Evolutionary conservation across 176 grass and related monocot genomes (phyloP).

Genomic region (Bonia amplexicaulis): DNA sequence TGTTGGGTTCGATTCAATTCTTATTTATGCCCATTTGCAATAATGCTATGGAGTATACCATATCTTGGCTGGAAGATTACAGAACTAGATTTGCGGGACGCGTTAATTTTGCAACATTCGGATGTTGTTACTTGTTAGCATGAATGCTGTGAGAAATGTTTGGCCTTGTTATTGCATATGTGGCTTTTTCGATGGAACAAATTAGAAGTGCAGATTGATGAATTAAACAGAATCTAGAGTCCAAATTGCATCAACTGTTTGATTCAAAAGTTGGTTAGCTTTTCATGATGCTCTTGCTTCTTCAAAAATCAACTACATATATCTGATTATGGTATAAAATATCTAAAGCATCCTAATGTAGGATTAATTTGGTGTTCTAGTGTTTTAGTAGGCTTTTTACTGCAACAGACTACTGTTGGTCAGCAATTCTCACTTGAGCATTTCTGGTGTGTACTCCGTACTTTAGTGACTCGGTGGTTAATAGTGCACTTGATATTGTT

Average conservation of each 20-base stretch:
- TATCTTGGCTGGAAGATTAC: background rate
- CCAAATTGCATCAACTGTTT: background rate
- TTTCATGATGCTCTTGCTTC: slow-evolving; percentile 1
- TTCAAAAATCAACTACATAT: background rate
- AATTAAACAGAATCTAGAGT: background rate
- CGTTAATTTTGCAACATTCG: background rate
- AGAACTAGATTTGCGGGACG: background rate
- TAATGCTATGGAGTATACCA: background rate
- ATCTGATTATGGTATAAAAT: background rate
- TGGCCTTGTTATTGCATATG: background rate
- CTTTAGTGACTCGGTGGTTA: background rate
- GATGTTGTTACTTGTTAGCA: background rate
- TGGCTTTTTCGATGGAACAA: background rate
- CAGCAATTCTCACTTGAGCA: background rate
- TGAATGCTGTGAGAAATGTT: background rate
- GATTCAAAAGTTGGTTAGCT: background rate
- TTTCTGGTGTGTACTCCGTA: background rate
- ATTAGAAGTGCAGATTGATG: background rate
- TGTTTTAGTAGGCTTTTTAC: background rate
- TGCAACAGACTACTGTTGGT: background rate
- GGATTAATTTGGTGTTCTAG: background rate
- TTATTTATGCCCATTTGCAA: background rate
- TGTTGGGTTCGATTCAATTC: background rate
- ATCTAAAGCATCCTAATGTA: background rate
- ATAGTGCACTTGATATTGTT: background rate